Evolutionary conservation across 164 flowering plant genomes (phyloP).

Genomic region (Nymphaea thermarum): DNA sequence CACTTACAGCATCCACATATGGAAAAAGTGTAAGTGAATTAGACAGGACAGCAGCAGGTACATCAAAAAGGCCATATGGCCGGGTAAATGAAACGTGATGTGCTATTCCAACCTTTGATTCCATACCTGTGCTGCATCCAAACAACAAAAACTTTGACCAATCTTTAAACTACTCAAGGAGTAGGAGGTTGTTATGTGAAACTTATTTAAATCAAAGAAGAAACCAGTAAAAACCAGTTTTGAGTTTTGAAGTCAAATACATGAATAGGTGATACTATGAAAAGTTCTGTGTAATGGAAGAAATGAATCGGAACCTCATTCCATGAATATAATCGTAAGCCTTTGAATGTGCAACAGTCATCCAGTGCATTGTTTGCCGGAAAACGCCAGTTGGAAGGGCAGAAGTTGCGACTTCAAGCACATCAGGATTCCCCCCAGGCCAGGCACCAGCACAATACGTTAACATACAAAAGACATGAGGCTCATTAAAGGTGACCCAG

Average conservation of each 20-base stretch:
- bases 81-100: slow-evolving; percentile 93
- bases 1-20: slow-evolving; percentile 54
- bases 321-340: slow-evolving; percentile 86
- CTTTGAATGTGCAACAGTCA: slow-evolving; percentile 73
- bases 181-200: neutral
- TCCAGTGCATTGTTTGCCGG: slow-evolving; percentile 82
- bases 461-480: slow-evolving; percentile 87
- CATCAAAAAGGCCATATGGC: slow-evolving; percentile 89
- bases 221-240: neutral
- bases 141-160: slow-evolving; percentile 3
- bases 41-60: slow-evolving; percentile 67
- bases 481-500: slow-evolving; percentile 97
- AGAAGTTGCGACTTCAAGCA: slow-evolving; percentile 88
- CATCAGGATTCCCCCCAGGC: slow-evolving; percentile 96
- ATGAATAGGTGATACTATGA: neutral
- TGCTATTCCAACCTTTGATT: slow-evolving; percentile 66
- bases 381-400: slow-evolving; percentile 88
- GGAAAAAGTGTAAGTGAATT: slow-evolving; percentile 73
- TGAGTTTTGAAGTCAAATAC: neutral
- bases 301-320: slow-evolving; percentile 29
- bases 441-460: slow-evolving; percentile 98
- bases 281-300: neutral
- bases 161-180: neutral
- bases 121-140: slow-evolving; percentile 25
- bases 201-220: neutral